Evolutionary conservation across 2,329 filamentous ascomycete genomes (phyloP).

Genomic region (Blastomyces parvus): DNA sequence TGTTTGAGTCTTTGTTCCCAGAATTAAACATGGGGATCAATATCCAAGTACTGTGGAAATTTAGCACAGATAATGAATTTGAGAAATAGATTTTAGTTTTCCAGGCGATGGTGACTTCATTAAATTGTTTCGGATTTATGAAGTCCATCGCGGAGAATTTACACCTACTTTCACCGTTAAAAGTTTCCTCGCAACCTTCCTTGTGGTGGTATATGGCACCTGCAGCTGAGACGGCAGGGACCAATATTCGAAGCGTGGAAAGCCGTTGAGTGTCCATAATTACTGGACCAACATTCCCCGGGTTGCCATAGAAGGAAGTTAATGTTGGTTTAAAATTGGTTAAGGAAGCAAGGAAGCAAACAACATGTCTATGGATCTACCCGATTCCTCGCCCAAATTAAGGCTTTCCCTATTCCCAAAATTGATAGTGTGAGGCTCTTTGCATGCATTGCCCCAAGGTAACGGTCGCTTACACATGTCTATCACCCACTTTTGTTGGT

Average conservation of each 20-base stretch:
- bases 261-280: not conserved
- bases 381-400: not conserved
- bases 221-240: not conserved
- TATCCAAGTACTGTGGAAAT: not conserved
- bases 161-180: not conserved
- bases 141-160: not conserved
- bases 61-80: not conserved
- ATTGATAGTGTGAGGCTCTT: not conserved
- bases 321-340: not conserved
- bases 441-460: not conserved
- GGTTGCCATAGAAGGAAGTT: not conserved
- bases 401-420: not conserved
- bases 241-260: conserved; percentile 1
- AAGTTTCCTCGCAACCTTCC: not conserved
- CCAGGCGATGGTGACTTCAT: not conserved
- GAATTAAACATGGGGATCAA: not conserved
- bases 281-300: not conserved
- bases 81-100: not conserved
- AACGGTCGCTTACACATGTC: not conserved
- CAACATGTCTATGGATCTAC: not conserved
- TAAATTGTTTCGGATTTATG: not conserved
- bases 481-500: not conserved
- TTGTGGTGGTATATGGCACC: not conserved
- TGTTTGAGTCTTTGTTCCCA: not conserved
- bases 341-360: not conserved